Evolutionary conservation across 768 basidiomycete species (phyloP).

Genomic region (Psilocybe sp.): DNA sequence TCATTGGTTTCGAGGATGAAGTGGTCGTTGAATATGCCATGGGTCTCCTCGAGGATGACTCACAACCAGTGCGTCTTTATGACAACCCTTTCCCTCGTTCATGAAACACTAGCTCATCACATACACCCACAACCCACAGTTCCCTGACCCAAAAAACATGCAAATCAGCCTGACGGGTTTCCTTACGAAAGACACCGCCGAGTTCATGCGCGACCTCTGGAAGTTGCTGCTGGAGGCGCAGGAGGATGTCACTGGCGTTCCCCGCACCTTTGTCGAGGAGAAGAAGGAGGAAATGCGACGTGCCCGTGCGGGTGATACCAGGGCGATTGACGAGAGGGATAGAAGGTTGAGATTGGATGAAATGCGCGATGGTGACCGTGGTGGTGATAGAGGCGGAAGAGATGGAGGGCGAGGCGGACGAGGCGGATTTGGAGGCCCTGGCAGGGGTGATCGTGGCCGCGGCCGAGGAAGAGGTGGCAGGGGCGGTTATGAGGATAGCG

Average conservation of each 20-base stretch:
- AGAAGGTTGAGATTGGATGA: constrained; percentile 68
- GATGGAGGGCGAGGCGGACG: constrained; percentile 60
- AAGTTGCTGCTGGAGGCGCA: constrained; percentile 91
- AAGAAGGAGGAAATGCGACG: constrained; percentile 91
- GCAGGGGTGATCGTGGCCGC: constrained; percentile 55
- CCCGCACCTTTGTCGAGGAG: constrained; percentile 84
- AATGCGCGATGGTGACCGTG: constrained; percentile 59
- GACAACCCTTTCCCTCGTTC: background rate
- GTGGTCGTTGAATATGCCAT: constrained; percentile 96
- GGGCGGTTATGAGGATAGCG: constrained; percentile 44
- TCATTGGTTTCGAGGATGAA: constrained; percentile 95
- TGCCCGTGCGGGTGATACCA: constrained; percentile 58
- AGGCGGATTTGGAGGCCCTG: constrained; percentile 42
- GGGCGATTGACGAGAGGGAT: constrained; percentile 69
- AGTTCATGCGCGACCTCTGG: constrained; percentile 91
- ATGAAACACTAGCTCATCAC: background rate
- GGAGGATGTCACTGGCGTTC: constrained; percentile 83
- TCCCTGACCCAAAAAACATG: constrained; percentile 83
- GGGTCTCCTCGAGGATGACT: constrained; percentile 86
- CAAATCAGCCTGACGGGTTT: constrained; percentile 94
- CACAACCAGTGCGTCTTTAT: constrained; percentile 62
- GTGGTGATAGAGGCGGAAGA: constrained; percentile 48
- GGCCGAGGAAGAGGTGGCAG: constrained; percentile 49
- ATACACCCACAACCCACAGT: constrained; percentile 52
- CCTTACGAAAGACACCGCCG: constrained; percentile 78